Conservation (phyloP, 805 yeast species). For the Candida boleticola region DNA sequence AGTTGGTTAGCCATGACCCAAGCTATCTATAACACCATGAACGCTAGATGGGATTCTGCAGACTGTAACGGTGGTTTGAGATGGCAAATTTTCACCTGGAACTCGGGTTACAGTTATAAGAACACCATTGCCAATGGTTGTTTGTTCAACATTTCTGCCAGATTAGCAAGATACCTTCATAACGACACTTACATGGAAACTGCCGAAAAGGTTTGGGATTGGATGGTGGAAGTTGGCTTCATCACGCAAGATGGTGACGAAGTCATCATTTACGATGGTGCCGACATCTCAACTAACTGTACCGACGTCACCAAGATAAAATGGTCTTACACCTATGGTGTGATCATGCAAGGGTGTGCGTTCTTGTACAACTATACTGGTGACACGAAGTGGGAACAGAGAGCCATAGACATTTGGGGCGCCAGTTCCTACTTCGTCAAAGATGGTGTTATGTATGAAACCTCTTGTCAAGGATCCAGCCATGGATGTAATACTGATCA, state of each 20-base stretch:
- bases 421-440: slow-evolving; percentile 41
- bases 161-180: slow-evolving; percentile 78
- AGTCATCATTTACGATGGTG: slow-evolving; percentile 56
- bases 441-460: slow-evolving; percentile 56
- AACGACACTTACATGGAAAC: slow-evolving; percentile 73
- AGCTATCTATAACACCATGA: slow-evolving; percentile 92
- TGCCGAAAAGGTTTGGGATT: slow-evolving; percentile 74
- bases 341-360: slow-evolving; percentile 66
- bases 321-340: slow-evolving; percentile 74
- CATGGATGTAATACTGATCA: slow-evolving; percentile 68
- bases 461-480: slow-evolving; percentile 51
- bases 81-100: slow-evolving; percentile 97
- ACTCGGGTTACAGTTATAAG: slow-evolving; percentile 89
- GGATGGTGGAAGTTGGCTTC: slow-evolving; percentile 54
- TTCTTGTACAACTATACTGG: slow-evolving; percentile 61
- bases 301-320: slow-evolving; percentile 45
- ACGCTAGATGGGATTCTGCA: slow-evolving; percentile 75
- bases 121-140: slow-evolving; percentile 91
- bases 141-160: slow-evolving; percentile 80
- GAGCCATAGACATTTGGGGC: slow-evolving; percentile 33
- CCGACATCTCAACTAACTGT: slow-evolving; percentile 49
- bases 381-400: slow-evolving; percentile 31
- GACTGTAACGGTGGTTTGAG: slow-evolving; percentile 86
- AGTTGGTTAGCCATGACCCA: slow-evolving; percentile 84
- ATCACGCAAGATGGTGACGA: slow-evolving; percentile 12